These are phyloP conservation scores for Wickerhamiella nectarea DNA, from an alignment of 805 yeast genomes.

Conservation along the genomic window DNA sequence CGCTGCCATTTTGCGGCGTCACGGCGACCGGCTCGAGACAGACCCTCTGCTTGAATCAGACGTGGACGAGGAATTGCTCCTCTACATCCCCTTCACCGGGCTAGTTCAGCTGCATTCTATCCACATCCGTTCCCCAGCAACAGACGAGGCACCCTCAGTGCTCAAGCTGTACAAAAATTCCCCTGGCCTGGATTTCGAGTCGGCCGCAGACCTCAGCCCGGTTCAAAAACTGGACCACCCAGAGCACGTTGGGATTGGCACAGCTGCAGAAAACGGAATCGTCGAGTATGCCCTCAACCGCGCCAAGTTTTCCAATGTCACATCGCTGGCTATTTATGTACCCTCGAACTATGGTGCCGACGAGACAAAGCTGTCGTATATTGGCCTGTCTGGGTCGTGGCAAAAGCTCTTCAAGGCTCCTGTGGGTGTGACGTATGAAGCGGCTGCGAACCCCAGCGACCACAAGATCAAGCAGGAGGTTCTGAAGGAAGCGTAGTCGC, in stretches of 20 bases:
- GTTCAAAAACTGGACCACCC: slow-evolving; percentile 51
- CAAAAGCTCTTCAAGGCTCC: slow-evolving; percentile 44
- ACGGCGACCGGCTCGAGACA: slow-evolving; percentile 35
- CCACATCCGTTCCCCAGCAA: slow-evolving; percentile 51
- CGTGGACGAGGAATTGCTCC: slow-evolving; percentile 65
- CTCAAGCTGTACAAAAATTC: slow-evolving; percentile 64
- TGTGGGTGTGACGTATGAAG: slow-evolving; percentile 64
- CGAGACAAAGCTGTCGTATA: slow-evolving; percentile 42
- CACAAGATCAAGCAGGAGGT: slow-evolving; percentile 35
- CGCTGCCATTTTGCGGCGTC: slow-evolving; percentile 38
- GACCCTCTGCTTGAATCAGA: slow-evolving; percentile 46
- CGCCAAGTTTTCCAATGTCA: slow-evolving; percentile 54
- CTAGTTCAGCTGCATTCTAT: slow-evolving; percentile 62
- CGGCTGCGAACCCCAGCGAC: slow-evolving; percentile 87
- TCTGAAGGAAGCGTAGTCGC: neutral
- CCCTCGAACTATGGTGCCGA: slow-evolving; percentile 53
- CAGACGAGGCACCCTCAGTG: slow-evolving; percentile 50
- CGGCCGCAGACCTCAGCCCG: slow-evolving; percentile 36
- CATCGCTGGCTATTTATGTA: slow-evolving; percentile 52
- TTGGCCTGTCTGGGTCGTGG: slow-evolving; percentile 63
- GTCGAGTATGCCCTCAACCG: slow-evolving; percentile 77
- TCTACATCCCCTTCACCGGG: slow-evolving; percentile 70
- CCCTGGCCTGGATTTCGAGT: slow-evolving; percentile 58
- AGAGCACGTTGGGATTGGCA: slow-evolving; percentile 31
- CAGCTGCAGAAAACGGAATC: slow-evolving; percentile 32